Percentiles rank a stretch among this genome's conserved stretches.
Evolutionary conservation across 2,329 filamentous ascomycete genomes (phyloP).

Genomic region (Dactylella cylindrospora): DNA sequence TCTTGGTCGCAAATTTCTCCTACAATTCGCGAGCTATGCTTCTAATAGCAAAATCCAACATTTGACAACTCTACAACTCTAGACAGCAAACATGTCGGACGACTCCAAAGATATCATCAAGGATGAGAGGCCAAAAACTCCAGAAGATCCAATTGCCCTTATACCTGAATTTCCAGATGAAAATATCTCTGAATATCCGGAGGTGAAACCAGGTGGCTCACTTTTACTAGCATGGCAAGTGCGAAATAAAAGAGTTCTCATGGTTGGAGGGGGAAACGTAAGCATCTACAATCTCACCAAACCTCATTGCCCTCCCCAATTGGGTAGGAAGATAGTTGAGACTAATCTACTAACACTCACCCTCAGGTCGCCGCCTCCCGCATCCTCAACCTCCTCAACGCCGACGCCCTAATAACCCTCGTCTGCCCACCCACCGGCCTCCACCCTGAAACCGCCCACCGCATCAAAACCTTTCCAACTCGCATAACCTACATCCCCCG

Average conservation of each 20-base stretch:
- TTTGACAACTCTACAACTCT: background rate
- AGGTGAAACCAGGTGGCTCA: slow-evolving; percentile 85
- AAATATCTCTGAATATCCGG: slow-evolving; percentile 62
- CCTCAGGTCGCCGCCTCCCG: slow-evolving; percentile 87
- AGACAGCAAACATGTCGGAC: background rate
- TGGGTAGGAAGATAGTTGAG: slow-evolving; percentile 45
- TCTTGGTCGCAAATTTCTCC: too few species aligned
- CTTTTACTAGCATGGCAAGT: slow-evolving; percentile 96
- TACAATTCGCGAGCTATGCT: too few species aligned
- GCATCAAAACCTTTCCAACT: slow-evolving; percentile 63
- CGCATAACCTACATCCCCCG: slow-evolving; percentile 81
- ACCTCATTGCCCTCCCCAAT: slow-evolving; percentile 41
- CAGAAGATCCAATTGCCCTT: slow-evolving; percentile 15
- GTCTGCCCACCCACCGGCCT: slow-evolving; percentile 77
- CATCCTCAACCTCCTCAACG: slow-evolving; percentile 90
- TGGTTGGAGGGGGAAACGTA: slow-evolving; percentile 94
- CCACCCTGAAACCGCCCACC: slow-evolving; percentile 83
- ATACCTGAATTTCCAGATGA: slow-evolving; percentile 25
- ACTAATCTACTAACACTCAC: slow-evolving; percentile 26
- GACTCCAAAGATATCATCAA: background rate
- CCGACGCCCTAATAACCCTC: slow-evolving; percentile 85
- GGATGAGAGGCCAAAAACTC: too few species aligned
- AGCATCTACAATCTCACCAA: slow-evolving; percentile 49
- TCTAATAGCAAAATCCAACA: background rate
- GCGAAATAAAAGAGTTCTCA: slow-evolving; percentile 81